phyloP scores from a whole-genome alignment of 164 flowering plant genomes.

The Aristolochia fimbriata region DNA sequence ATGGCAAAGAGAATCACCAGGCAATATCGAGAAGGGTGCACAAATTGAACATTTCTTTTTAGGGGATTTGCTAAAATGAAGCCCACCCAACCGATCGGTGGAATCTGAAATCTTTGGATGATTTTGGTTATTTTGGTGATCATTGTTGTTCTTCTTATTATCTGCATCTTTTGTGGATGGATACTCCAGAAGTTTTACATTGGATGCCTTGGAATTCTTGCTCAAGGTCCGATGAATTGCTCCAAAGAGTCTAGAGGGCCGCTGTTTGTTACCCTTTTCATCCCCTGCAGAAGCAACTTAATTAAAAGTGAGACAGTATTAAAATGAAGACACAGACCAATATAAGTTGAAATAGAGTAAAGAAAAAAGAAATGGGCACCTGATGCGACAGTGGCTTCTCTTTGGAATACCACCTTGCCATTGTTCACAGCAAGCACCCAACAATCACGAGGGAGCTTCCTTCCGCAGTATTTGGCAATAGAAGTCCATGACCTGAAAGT shows the following conservation, averaged over 20 bases:
- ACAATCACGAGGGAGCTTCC: conserved; percentile 52
- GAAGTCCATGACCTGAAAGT: conserved; percentile 36
- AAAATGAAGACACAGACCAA: not conserved
- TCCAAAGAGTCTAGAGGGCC: conserved; percentile 21
- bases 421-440: conserved; percentile 68
- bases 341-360: not conserved
- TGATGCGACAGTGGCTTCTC: conserved; percentile 26
- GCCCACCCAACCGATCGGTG: not conserved
- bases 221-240: conserved; percentile 31
- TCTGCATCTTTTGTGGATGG: not conserved
- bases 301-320: not conserved
- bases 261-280: too few species aligned
- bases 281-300: not conserved
- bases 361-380: conserved; percentile 16
- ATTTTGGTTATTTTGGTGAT: not conserved
- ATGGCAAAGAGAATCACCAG: conserved; percentile 6
- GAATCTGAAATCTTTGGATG: conserved; percentile 3
- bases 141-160: not conserved
- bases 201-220: conserved; percentile 24
- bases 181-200: conserved; percentile 7
- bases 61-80: not conserved
- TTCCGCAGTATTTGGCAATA: conserved; percentile 79
- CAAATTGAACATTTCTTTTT: conserved; percentile 45
- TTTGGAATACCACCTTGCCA: conserved; percentile 72
- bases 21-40: conserved; percentile 11